These are phyloP conservation scores for Selaginella tamariscina DNA, from an alignment of 75 land plant genomes.

Conservation along the genomic window DNA sequence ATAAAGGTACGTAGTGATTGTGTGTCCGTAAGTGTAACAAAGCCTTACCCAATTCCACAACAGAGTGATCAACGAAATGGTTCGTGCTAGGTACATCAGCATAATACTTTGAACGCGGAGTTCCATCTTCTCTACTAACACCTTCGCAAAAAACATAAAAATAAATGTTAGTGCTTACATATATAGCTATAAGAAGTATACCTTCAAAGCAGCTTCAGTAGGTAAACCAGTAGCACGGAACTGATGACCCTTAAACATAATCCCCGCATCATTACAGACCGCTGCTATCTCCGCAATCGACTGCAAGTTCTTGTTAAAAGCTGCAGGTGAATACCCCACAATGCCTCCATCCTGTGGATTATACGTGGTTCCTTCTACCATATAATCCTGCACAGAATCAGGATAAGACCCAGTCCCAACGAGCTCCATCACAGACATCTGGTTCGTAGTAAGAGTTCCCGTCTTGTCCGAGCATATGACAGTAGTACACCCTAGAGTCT, in stretches of 20 bases:
- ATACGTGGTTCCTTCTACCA: constrained; percentile 81
- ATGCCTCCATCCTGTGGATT: constrained; percentile 64
- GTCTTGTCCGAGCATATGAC: constrained; percentile 90
- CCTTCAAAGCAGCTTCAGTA: constrained; percentile 91
- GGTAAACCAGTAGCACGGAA: constrained; percentile 69
- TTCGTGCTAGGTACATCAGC: background rate
- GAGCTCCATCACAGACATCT: constrained; percentile 66
- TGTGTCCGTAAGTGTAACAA: background rate
- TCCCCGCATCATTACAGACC: constrained; percentile 75
- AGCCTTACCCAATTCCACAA: constrained; percentile 1
- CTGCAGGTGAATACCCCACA: constrained; percentile 35
- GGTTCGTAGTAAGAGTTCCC: constrained; percentile 83
- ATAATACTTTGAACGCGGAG: background rate
- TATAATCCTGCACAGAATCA: constrained; percentile 25
- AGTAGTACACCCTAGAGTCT: constrained; percentile 87
- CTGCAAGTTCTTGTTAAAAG: constrained; percentile 46
- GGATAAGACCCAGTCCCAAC: constrained; percentile 37
- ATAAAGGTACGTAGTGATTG: background rate
- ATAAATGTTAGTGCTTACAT: too few relatives aligned
- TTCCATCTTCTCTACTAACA: constrained; percentile 9
- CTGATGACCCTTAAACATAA: constrained; percentile 30
- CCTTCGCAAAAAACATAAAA: background rate
- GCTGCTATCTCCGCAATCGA: constrained; percentile 59
- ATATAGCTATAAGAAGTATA: too few relatives aligned
- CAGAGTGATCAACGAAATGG: background rate